phyloP scores from a whole-genome alignment of 257 asterid genomes.

The Fraxinus quadrangulata region DNA sequence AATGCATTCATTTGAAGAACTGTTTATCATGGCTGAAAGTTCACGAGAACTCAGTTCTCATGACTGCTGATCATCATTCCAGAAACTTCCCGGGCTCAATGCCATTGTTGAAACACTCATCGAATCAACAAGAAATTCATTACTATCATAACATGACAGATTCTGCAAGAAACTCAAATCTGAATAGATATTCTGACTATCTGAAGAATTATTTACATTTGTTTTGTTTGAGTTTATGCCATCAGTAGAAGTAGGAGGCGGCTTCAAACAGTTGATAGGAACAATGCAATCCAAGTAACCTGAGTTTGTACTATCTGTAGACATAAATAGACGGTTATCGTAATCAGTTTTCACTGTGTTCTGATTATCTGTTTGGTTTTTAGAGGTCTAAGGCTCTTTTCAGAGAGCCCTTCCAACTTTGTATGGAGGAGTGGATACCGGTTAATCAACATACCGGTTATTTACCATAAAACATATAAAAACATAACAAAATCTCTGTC shows the following conservation, averaged over 20 bases:
- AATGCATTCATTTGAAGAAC: slow-evolving; percentile 24
- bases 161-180: slow-evolving; percentile 16
- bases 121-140: slow-evolving; percentile 16
- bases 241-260: slow-evolving; percentile 27
- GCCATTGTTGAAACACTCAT: slow-evolving; percentile 18
- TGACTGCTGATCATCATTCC: slow-evolving; percentile 40
- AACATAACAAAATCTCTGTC: too few relatives aligned
- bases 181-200: slow-evolving; percentile 9
- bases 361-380: too few relatives aligned
- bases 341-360: slow-evolving; percentile 10
- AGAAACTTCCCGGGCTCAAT: slow-evolving; percentile 27
- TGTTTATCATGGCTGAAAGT: slow-evolving; percentile 63
- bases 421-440: too few relatives aligned
- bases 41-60: slow-evolving; percentile 64
- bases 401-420: too few relatives aligned
- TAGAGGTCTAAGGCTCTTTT: too few relatives aligned
- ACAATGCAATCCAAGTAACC: slow-evolving; percentile 91
- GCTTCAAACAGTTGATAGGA: slow-evolving; percentile 78
- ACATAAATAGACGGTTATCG: slow-evolving; percentile 32
- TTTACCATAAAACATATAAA: too few relatives aligned
- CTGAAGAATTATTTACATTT: neutral
- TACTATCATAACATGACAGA: slow-evolving; percentile 13
- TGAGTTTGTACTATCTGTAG: slow-evolving; percentile 43
- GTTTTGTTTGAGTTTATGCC: neutral
- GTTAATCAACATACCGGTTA: too few relatives aligned